Conservation (phyloP, 345 rosid genomes). For the Gossypium rotundifolium region DNA sequence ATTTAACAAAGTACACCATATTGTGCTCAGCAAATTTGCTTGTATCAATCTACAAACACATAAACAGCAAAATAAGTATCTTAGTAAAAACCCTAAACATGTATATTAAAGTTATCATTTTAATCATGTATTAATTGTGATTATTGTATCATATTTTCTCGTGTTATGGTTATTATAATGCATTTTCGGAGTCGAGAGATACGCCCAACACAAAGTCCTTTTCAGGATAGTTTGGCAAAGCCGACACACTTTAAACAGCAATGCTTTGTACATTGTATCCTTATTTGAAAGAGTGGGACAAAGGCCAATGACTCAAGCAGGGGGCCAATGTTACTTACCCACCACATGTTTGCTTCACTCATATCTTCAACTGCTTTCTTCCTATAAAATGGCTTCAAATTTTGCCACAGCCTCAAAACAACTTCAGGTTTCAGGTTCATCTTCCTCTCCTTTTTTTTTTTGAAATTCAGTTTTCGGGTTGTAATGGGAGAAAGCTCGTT, state of each 20-base stretch:
- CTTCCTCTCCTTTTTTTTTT: not conserved
- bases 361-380: constrained; percentile 18
- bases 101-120: no score
- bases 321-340: constrained; percentile 20
- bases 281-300: constrained; percentile 14
- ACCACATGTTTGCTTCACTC: constrained; percentile 23
- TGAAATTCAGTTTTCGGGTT: not conserved
- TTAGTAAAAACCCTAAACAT: not conserved
- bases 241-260: constrained; percentile 22
- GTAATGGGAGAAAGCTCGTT: constrained; percentile 24
- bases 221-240: constrained; percentile 20
- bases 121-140: no score
- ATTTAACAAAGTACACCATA: not conserved
- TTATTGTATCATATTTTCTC: no score
- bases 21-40: no score
- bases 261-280: constrained; percentile 12
- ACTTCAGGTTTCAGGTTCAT: not conserved
- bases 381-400: constrained; percentile 1
- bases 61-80: no score
- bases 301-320: constrained; percentile 7
- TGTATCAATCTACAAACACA: no score
- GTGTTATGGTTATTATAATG: not conserved
- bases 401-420: not conserved
- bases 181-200: not conserved
- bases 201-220: not conserved